phyloP scores from a whole-genome alignment of 768 basidiomycete genomes.

The Xerocomellus chrysenteron region DNA sequence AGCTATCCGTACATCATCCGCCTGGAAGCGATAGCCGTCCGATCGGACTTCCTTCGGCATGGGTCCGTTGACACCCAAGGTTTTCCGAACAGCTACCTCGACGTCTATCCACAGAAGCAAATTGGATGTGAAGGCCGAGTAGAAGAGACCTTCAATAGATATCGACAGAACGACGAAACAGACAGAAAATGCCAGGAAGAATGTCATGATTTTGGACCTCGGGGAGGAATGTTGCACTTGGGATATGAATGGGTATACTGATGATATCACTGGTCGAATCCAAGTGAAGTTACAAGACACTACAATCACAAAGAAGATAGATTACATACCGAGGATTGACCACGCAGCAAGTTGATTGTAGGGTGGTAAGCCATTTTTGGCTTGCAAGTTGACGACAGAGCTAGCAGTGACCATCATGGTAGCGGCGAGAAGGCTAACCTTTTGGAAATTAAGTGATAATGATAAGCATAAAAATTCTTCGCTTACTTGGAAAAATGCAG shows the following conservation, averaged over 20 bases:
- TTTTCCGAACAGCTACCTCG: constrained; percentile 41
- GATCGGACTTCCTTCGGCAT: neutral
- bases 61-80: neutral
- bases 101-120: constrained; percentile 67
- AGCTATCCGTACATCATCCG: constrained; percentile 69
- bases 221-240: constrained; percentile 37
- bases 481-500: constrained; percentile 26
- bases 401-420: constrained; percentile 54
- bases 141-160: constrained; percentile 80
- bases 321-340: constrained; percentile 56
- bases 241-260: constrained; percentile 49
- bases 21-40: constrained; percentile 43
- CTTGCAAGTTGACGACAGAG: constrained; percentile 60
- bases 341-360: constrained; percentile 64
- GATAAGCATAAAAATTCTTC: neutral
- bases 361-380: constrained; percentile 63
- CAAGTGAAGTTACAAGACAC: neutral
- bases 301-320: neutral
- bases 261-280: constrained; percentile 49
- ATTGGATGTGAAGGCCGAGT: constrained; percentile 61
- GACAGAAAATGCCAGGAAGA: constrained; percentile 71
- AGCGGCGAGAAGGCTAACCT: constrained; percentile 46
- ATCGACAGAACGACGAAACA: constrained; percentile 81
- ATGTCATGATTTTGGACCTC: constrained; percentile 52
- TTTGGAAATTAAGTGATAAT: neutral